Evolutionary conservation across 192 early-diverging fungal genomes (phyloP), one percentile per base, ranked within the genome.

Genomic region (Physocladia obscura): DNA sequence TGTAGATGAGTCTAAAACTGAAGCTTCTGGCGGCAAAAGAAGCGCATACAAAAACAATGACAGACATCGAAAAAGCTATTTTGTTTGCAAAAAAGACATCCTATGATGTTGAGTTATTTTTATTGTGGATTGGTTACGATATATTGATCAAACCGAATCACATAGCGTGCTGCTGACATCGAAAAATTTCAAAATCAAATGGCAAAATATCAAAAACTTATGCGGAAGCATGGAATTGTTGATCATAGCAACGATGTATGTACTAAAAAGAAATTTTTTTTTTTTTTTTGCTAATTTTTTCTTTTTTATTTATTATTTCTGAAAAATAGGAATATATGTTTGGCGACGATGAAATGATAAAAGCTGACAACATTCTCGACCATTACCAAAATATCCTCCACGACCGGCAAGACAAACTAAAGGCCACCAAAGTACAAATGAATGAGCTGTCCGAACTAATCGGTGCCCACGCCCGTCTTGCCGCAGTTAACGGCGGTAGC

Each of bases 301-400:
- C 22, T 1, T 47, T 29, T 55, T 55, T 2, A 26, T 24, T n/a
- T 17, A 15, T 26, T 0, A 15, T 55, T 22, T 55, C 52, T 27
- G 24, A 11, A 2, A 40, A 21, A 4, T 48, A 70, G 69, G 70
- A 60, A 15, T 72, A 72, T 30, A n/a, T 63, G 8, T 30, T 51
- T 6, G 30, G 62, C 17, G 70, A 63, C 36, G 70, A 72, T 38
- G 70, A 72, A 38, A 61, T 52, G 60, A 72, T 72, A 24, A 72
- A 72, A 55, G 32, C 70, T 2, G 70, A 72, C 32, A 40, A 30
- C 11, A 56, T 72, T 8, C 47, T 72, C 4, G 70, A 72, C 11
- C 70, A 72, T 39, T 63, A 63, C 37, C 60, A 62, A 36, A 63
- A 38, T 36, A 24, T 68, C 19, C 21, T 68, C 4, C 32, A 29